phyloP scores from a whole-genome alignment of 306 rosid genomes.

The Cicer arietinum region DNA sequence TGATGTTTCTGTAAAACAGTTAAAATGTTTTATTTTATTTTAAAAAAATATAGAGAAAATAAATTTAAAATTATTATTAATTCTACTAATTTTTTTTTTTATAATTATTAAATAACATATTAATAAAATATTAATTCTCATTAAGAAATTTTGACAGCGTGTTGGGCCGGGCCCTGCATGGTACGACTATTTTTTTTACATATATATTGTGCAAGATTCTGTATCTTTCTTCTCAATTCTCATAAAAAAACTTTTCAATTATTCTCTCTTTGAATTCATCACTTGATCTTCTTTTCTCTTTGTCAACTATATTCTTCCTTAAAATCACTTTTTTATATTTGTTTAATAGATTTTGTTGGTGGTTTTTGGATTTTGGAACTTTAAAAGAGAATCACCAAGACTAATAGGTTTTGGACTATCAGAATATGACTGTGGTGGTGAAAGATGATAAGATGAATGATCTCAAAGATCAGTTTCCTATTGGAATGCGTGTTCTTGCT shows the following conservation, averaged over 20 bases:
- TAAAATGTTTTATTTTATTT: no score
- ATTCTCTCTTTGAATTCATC: conserved; percentile 1
- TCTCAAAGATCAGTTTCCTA: conserved; percentile 68
- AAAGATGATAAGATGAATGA: conserved; percentile 49
- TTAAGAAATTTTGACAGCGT: no score
- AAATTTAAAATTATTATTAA: no score
- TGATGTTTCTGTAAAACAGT: no score
- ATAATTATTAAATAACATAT: no score
- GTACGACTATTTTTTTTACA: no score
- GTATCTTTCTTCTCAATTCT: conserved; percentile 26
- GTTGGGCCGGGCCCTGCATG: no score
- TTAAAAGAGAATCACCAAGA: no score
- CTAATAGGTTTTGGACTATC: conserved; percentile 37
- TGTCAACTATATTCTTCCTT: conserved; percentile 37
- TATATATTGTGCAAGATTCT: conserved; percentile 46
- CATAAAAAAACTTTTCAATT: neutral
- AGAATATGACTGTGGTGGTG: conserved; percentile 60
- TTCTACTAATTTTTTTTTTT: no score
- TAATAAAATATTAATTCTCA: no score
- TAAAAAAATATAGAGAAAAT: no score
- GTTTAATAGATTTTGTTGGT: conserved; percentile 31
- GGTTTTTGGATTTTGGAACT: conserved; percentile 23
- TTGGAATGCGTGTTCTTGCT: conserved; percentile 93
- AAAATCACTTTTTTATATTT: conserved; percentile 24
- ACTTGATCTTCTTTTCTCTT: conserved; percentile 21